Conservation (phyloP, 2,329 filamentous ascomycete species). For the Mariannaea sp. region DNA sequence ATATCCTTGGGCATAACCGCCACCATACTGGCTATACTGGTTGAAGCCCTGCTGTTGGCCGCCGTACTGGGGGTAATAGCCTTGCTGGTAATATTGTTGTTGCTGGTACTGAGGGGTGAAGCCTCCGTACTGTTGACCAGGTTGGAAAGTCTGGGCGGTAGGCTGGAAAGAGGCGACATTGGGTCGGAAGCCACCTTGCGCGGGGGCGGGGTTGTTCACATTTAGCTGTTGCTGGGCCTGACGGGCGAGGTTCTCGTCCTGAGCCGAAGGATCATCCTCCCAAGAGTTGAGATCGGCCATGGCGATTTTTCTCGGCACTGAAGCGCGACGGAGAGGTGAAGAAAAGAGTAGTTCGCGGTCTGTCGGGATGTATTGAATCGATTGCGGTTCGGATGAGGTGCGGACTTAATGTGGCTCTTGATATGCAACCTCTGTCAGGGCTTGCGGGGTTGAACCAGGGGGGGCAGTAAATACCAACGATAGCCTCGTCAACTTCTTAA, state of each 20-base stretch:
- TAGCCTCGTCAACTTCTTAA: slow-evolving; percentile 9
- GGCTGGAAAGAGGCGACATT: slow-evolving; percentile 72
- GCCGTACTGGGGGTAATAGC: slow-evolving; percentile 66
- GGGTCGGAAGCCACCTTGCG: slow-evolving; percentile 54
- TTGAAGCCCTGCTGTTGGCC: slow-evolving; percentile 51
- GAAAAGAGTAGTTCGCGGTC: slow-evolving; percentile 24
- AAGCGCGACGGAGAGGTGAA: slow-evolving; percentile 16
- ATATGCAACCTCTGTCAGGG: slow-evolving; percentile 16
- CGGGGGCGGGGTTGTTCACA: slow-evolving; percentile 60
- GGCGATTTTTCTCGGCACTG: slow-evolving; percentile 36
- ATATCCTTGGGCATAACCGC: slow-evolving; percentile 56
- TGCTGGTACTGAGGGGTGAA: slow-evolving; percentile 60
- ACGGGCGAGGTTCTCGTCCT: slow-evolving; percentile 78
- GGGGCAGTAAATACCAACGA: slow-evolving; percentile 10
- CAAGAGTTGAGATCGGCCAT: slow-evolving; percentile 96
- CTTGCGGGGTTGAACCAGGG: slow-evolving; percentile 13
- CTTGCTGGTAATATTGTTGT: slow-evolving; percentile 53
- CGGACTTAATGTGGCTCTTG: slow-evolving; percentile 21
- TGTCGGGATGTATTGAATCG: slow-evolving; percentile 20
- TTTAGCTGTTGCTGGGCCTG: slow-evolving; percentile 79
- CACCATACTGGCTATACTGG: slow-evolving; percentile 60
- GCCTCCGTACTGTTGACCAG: slow-evolving; percentile 70
- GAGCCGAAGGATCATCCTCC: slow-evolving; percentile 83
- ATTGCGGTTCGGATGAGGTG: slow-evolving; percentile 28
- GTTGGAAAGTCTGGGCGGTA: slow-evolving; percentile 71